Base-by-base conservation (phyloP, 2,329 filamentous ascomycete genomes). In the Gyromitra esculenta region DNA sequence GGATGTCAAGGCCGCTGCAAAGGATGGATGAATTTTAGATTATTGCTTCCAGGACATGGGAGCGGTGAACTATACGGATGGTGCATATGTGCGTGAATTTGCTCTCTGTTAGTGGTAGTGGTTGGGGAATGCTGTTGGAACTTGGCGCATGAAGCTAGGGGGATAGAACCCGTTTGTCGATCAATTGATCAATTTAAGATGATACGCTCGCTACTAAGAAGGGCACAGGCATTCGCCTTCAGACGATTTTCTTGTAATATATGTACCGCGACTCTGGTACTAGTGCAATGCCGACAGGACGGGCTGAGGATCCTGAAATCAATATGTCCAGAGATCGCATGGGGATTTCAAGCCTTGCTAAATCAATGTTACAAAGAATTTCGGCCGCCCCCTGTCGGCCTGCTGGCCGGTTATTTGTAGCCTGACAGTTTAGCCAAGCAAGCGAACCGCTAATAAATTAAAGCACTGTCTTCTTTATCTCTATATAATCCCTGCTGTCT, bases 1-100 rank as follows among this genome's bases (percentile, higher is more conserved):
- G 64, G 82, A 81, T 73, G 63, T 80, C 43, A 59, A 60, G 25
- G 70, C 73, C 65, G 71, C 72, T 37, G 15, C 21, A 41, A 64
- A 67, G n/a, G 31, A n/a, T 52, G 13, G 11, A 43, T 74, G 31
- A 69, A 18, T 25, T 7, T 37, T n/a, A 48, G 35, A 25, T 57
- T 13, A 15, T 39, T 37, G 25, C 48, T 31, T 39, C 18, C 57
- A 57, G 41, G 39, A 5, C 9, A 35, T 57, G 37, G 21, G 18
- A 21, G 11, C 4, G 35, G n/a, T 5, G 35, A 54, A 18, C 7
- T 60, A 37, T 11, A 60, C 11, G 21, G 18, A 63, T 45, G n/a
- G 15, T 43, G 41, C n/a, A 15, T 48, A 54, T 52, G 57, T 45
- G 45, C n/a, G 56, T 43, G 37, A 37, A 39, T 60, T n/a, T 50